Percentiles rank a stretch among this genome's conserved stretches.
These are phyloP conservation scores for Bolboschoenus planiculmis DNA, from an alignment of 176 grass and related monocot genomes.

Conservation along the genomic window DNA sequence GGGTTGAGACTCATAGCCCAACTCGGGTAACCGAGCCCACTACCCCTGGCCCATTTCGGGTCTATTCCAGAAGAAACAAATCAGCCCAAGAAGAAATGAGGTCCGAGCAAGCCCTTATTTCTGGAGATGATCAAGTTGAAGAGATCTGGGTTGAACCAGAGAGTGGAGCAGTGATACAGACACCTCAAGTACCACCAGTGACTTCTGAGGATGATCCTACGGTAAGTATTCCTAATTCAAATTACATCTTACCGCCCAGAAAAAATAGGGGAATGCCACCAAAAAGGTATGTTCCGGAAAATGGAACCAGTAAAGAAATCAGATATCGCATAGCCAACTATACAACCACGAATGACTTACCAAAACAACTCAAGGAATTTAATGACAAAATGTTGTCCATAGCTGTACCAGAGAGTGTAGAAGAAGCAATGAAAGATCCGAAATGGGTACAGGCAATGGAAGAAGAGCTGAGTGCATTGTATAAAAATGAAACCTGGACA, in stretches of 20 bases:
- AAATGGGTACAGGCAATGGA: neutral
- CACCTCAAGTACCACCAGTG: neutral
- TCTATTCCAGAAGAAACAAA: neutral
- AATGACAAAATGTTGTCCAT: neutral
- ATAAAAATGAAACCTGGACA: neutral
- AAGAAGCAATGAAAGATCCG: neutral
- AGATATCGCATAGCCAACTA: neutral
- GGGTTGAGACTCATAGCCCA: neutral
- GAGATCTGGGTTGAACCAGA: neutral
- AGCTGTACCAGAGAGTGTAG: neutral
- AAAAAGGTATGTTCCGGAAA: neutral
- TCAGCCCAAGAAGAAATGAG: neutral
- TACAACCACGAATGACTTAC: neutral
- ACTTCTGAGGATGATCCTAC: neutral
- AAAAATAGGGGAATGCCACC: neutral
- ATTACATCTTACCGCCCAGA: neutral
- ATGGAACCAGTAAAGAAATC: neutral
- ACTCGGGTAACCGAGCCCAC: neutral
- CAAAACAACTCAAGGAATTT: neutral
- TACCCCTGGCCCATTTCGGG: neutral
- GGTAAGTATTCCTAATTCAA: neutral
- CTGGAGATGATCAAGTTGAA: neutral
- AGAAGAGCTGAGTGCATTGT: neutral
- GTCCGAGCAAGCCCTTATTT: neutral
- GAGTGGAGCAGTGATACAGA: neutral